Evolutionary conservation across 2,329 filamentous ascomycete genomes (phyloP).

Genomic region (Aspergillus candidus): DNA sequence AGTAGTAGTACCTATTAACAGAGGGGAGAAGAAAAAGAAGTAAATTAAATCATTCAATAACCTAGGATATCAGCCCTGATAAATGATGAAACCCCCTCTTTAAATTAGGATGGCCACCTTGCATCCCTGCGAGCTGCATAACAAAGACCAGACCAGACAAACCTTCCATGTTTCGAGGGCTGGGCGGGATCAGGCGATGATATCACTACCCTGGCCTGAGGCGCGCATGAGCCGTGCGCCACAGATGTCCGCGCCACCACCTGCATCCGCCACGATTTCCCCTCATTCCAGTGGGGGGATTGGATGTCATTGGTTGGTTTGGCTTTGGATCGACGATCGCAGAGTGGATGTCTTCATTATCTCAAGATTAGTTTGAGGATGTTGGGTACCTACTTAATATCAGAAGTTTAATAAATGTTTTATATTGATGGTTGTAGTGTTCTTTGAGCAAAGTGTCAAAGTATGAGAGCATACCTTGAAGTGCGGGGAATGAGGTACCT

Average conservation of each 20-base stretch:
- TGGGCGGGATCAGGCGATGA: conserved; percentile 2
- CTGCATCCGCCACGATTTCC: background rate
- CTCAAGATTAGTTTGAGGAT: too few relatives aligned
- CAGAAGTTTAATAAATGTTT: too few relatives aligned
- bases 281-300: background rate
- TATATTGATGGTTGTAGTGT: background rate
- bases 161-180: background rate
- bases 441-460: background rate
- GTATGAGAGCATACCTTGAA: too few relatives aligned
- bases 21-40: background rate
- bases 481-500: too few relatives aligned
- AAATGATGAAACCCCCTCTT: too few relatives aligned
- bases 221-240: background rate
- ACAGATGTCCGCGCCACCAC: conserved; percentile 3
- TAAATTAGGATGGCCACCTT: too few relatives aligned
- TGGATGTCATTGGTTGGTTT: background rate
- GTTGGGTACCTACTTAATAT: too few relatives aligned
- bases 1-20: background rate
- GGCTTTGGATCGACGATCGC: too few relatives aligned
- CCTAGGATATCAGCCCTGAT: too few relatives aligned
- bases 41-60: too few relatives aligned
- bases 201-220: conserved; percentile 3
- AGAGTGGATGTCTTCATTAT: too few relatives aligned
- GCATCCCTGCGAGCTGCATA: too few relatives aligned
- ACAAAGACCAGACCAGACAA: background rate